Percentiles rank a stretch among this genome's conserved stretches.
phyloP scores from a whole-genome alignment of 768 basidiomycete species.

The Kwoniella dejecticola region DNA sequence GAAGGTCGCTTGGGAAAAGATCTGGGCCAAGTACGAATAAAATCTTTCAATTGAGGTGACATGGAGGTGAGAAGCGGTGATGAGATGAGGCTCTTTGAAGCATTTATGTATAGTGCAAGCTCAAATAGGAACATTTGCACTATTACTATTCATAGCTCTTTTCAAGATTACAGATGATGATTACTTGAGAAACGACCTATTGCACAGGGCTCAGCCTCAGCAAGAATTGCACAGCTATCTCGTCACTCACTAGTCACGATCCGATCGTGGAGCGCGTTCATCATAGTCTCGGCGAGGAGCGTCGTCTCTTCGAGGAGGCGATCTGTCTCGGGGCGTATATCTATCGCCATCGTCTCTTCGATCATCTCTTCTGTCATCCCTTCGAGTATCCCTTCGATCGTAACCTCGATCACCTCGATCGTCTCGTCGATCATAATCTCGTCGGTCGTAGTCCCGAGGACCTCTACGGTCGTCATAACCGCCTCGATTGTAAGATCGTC shows the following conservation, averaged over 20 bases:
- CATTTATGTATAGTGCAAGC: too few relatives aligned
- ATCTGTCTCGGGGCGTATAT: constrained; percentile 26
- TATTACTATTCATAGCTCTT: not conserved
- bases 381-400: constrained; percentile 58
- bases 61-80: too few relatives aligned
- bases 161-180: not conserved
- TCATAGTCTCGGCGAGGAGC: constrained; percentile 25
- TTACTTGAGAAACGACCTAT: too few relatives aligned
- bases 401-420: constrained; percentile 57
- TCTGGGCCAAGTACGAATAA: constrained; percentile 39
- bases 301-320: constrained; percentile 48
- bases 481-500: constrained; percentile 34
- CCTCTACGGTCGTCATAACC: constrained; percentile 26
- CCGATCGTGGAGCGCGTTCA: constrained; percentile 15
- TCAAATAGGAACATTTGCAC: too few relatives aligned
- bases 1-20: constrained; percentile 60
- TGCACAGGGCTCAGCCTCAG: too few relatives aligned
- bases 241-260: constrained; percentile 15
- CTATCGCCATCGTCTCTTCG: constrained; percentile 35
- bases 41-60: too few relatives aligned
- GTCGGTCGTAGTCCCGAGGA: constrained; percentile 23
- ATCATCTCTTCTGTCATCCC: constrained; percentile 25
- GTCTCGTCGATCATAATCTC: constrained; percentile 51
- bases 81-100: too few relatives aligned
- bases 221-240: not conserved